Evolutionary conservation across 208 protist genomes (phyloP), one percentile per base, ranked within the genome.

Genomic region (Trypanosoma conorhini): DNA sequence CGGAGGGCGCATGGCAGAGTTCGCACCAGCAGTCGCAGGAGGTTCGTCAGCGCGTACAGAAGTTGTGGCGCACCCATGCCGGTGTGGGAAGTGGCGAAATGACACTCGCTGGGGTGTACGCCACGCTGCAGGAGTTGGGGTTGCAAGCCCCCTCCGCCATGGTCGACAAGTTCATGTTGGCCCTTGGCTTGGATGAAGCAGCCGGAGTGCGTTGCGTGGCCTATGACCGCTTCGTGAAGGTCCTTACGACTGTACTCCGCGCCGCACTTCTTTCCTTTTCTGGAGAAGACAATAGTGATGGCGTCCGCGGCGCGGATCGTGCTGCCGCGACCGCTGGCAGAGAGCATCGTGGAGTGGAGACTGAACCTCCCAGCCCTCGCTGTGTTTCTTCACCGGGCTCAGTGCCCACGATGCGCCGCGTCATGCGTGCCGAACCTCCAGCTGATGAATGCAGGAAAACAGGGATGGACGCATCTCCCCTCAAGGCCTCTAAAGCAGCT

Each of bases 171-270:
- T 89, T 89, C 57, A 54, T 86, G 10, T 24, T 21, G 10, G 81
- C 79, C 1, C 62, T 86, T 8, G 71, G 66, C 26, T 51, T 84
- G 24, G 68, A 69, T 48, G 55, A 48, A 46, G 28, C 30, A 38
- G 58, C 24, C 15, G 68, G 30, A 21, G n/a, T 50, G 19, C 61
- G 44, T 17, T 55, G 62, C 58, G 77, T 83, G 22, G 57, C 69
- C 5, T 82, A 81, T 30, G 76, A 76, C 51, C 76, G 79, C 17
- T 89, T 89, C 48, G 26, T 54, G 5, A 65, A 77, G 55, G 81
- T 89, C 35, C 83, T 89, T 70, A 72, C 72, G 12, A 74, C 58
- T 19, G 78, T 85, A 10, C 79, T 81, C 57, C 64, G 67, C 24
- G 79, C 63, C 52, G 26, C 67, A 70, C 31, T 79, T 60, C 22